Evolutionary conservation across 208 protist species (phyloP).

Genomic region (Leptomonas pyrrhocoris): DNA sequence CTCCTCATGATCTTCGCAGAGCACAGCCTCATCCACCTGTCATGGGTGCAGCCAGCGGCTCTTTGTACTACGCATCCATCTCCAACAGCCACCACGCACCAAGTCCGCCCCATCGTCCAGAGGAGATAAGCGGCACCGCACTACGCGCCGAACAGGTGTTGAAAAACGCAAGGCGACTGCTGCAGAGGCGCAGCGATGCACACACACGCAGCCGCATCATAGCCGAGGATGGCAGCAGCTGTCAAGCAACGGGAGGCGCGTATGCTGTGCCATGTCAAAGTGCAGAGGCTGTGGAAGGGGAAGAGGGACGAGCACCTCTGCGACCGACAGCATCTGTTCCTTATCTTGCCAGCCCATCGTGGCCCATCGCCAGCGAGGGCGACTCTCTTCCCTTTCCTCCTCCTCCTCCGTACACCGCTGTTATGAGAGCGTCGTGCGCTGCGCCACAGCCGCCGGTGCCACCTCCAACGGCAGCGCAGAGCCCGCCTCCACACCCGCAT

Average conservation of each 20-base stretch:
- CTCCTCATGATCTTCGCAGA: no score
- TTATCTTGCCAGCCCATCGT: no score
- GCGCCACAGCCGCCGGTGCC: not conserved
- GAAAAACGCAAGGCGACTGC: conserved; percentile 25
- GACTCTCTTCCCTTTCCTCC: not conserved
- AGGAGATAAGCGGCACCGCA: not conserved
- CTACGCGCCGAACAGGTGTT: conserved; percentile 27
- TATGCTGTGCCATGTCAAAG: no score
- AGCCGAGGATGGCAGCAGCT: not conserved
- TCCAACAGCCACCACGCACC: not conserved
- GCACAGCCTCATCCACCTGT: not conserved
- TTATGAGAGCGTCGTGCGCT: not conserved
- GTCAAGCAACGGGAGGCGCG: no score
- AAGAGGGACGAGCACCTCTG: no score
- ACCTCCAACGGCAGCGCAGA: not conserved
- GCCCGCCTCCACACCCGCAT: not conserved
- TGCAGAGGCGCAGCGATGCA: conserved; percentile 14
- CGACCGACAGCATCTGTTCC: not conserved
- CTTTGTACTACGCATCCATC: conserved; percentile 24
- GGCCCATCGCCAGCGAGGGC: not conserved
- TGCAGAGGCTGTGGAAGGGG: no score
- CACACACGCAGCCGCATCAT: not conserved
- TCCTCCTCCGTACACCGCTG: not conserved
- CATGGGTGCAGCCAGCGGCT: not conserved
- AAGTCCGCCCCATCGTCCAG: not conserved